Conservation (phyloP, 345 rosid genomes). For the Erucastrum elatum region DNA sequence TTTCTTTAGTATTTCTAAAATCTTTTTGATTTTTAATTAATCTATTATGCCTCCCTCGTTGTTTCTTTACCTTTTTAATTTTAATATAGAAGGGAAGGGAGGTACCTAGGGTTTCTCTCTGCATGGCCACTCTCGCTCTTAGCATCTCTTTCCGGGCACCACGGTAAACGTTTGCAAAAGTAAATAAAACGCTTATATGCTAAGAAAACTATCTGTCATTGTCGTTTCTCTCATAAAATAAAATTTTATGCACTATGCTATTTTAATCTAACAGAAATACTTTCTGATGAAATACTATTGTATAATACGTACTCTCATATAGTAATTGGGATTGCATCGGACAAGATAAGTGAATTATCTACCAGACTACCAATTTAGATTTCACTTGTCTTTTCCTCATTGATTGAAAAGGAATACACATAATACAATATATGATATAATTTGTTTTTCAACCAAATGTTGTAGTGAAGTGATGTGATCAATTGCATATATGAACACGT, state of each 20-base stretch:
- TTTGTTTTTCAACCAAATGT: neutral
- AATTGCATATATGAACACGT: neutral
- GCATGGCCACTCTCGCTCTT: constrained; percentile 44
- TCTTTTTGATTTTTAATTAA: constrained; percentile 24
- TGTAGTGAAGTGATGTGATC: constrained; percentile 12
- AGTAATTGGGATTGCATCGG: constrained; percentile 20
- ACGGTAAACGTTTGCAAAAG: constrained; percentile 18
- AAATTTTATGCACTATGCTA: neutral
- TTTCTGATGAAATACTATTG: constrained; percentile 1
- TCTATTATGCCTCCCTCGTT: constrained; percentile 25
- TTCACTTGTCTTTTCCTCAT: constrained; percentile 19
- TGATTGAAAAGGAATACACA: constrained; percentile 14
- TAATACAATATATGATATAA: neutral
- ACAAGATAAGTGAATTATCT: constrained; percentile 20
- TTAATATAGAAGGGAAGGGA: constrained; percentile 11
- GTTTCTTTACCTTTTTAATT: constrained; percentile 30
- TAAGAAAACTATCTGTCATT: constrained; percentile 35
- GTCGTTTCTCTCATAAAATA: constrained; percentile 24
- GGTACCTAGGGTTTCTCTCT: constrained; percentile 40
- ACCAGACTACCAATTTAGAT: constrained; percentile 15
- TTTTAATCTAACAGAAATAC: neutral
- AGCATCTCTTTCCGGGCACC: constrained; percentile 32
- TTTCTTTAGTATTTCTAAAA: constrained; percentile 25
- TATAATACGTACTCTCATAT: neutral
- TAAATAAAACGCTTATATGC: constrained; percentile 36